These are phyloP conservation scores for Alnus glutinosa DNA, from an alignment of 306 rosid species.

Conservation along the genomic window DNA sequence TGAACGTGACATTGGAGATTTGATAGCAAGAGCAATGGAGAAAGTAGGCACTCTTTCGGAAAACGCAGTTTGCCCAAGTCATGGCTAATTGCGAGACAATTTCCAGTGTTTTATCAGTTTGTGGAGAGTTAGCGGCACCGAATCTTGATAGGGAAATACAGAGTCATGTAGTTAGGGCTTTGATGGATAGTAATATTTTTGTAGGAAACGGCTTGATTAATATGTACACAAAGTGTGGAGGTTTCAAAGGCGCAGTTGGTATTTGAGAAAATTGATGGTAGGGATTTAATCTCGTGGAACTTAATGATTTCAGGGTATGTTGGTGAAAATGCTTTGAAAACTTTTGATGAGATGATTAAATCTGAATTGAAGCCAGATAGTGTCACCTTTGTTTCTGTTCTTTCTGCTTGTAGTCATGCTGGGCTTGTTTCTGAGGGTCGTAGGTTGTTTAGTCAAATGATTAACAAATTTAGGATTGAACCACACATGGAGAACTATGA, in stretches of 20 bases:
- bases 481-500: slow-evolving; percentile 81
- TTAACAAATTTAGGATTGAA: slow-evolving; percentile 44
- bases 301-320: slow-evolving; percentile 75
- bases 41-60: slow-evolving; percentile 71
- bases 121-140: slow-evolving; percentile 65
- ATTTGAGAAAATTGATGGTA: slow-evolving; percentile 47
- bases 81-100: slow-evolving; percentile 60
- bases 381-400: slow-evolving; percentile 63
- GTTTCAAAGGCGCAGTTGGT: slow-evolving; percentile 58
- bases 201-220: slow-evolving; percentile 79
- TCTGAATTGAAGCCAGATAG: slow-evolving; percentile 62
- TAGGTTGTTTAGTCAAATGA: slow-evolving; percentile 55
- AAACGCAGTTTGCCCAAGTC: slow-evolving; percentile 68
- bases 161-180: slow-evolving; percentile 51
- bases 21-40: slow-evolving; percentile 96
- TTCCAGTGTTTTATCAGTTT: slow-evolving; percentile 66
- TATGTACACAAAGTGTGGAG: slow-evolving; percentile 80
- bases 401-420: slow-evolving; percentile 85
- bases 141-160: slow-evolving; percentile 78
- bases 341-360: slow-evolving; percentile 57
- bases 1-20: slow-evolving; percentile 83
- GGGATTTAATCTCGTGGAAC: slow-evolving; percentile 82
- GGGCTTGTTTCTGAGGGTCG: slow-evolving; percentile 67
- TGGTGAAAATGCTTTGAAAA: slow-evolving; percentile 61
- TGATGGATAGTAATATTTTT: slow-evolving; percentile 61